Conservation (phyloP, 2,329 filamentous ascomycete species). For the Penicillium sp. region DNA sequence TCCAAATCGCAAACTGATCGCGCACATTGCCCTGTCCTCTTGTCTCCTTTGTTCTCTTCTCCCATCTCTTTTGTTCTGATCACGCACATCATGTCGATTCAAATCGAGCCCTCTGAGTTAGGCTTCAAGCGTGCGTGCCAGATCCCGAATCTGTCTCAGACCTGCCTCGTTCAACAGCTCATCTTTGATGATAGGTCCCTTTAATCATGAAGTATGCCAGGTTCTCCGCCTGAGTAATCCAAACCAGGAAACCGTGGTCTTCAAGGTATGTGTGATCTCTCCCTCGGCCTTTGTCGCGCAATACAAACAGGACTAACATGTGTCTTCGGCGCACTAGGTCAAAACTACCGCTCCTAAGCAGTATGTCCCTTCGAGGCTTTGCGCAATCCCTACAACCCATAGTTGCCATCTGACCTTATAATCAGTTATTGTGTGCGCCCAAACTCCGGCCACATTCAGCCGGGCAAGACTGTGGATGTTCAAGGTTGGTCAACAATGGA, state of each 20-base stretch:
- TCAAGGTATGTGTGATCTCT: constrained; percentile 54
- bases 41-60: background rate
- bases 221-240: constrained; percentile 59
- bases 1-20: constrained; percentile 12
- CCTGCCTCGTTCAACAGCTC: constrained; percentile 13
- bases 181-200: constrained; percentile 53
- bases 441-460: constrained; percentile 93
- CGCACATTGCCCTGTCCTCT: background rate
- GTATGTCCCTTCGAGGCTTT: constrained; percentile 57
- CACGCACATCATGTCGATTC: constrained; percentile 75
- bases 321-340: constrained; percentile 59
- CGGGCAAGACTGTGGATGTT: constrained; percentile 86
- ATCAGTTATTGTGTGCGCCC: constrained; percentile 92
- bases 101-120: constrained; percentile 87
- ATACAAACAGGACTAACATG: constrained; percentile 27
- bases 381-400: constrained; percentile 6
- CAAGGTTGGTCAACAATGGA: constrained; percentile 61
- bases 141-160: constrained; percentile 4
- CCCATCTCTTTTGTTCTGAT: background rate
- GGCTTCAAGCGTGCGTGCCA: constrained; percentile 74
- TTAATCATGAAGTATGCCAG: constrained; percentile 64
- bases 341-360: constrained; percentile 99
- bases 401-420: constrained; percentile 22
- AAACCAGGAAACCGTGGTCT: constrained; percentile 59
- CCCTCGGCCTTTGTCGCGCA: constrained; percentile 11